A percentile compares a stretch with the other conserved stretches of the same genome.
phyloP scores from a whole-genome alignment of 805 yeast species.

The Lipomyces sp. region DNA sequence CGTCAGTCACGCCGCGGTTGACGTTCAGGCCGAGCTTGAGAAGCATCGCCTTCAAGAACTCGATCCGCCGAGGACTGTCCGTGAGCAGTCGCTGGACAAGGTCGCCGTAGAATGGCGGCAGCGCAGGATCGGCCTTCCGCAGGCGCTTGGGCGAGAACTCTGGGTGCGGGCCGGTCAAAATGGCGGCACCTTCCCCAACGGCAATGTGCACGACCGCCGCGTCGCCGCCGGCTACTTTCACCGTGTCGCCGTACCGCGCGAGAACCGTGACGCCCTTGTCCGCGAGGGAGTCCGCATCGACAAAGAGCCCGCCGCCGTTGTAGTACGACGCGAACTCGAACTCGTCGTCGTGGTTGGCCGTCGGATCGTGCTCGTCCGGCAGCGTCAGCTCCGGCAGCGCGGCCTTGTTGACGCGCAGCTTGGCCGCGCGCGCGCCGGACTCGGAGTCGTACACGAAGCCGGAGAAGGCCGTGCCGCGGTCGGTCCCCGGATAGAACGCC shows the following conservation, averaged over 20 bases:
- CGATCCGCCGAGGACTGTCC: constrained; percentile 49
- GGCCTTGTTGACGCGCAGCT: constrained; percentile 35
- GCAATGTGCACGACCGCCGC: constrained; percentile 74
- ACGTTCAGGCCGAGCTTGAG: constrained; percentile 64
- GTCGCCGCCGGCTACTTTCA: constrained; percentile 49
- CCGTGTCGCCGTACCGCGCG: constrained; percentile 59
- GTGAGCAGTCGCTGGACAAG: constrained; percentile 39
- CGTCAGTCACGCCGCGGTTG: constrained; percentile 44
- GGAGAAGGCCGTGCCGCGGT: constrained; percentile 73
- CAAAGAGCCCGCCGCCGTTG: constrained; percentile 89
- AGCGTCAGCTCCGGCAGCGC: constrained; percentile 17
- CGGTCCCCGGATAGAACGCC: constrained; percentile 74
- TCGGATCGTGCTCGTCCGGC: neutral
- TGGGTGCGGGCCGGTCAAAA: constrained; percentile 85
- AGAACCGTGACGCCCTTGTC: constrained; percentile 58
- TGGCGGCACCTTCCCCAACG: constrained; percentile 70
- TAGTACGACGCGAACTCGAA: constrained; percentile 47
- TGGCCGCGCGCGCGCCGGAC: constrained; percentile 65
- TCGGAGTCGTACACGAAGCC: constrained; percentile 82
- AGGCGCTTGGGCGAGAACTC: constrained; percentile 50
- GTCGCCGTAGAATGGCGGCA: constrained; percentile 21
- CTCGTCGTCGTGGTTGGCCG: constrained; percentile 2
- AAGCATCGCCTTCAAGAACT: constrained; percentile 58
- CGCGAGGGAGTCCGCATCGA: constrained; percentile 58
- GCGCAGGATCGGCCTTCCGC: constrained; percentile 8